Base-by-base conservation (phyloP, 148 eudicot genomes). In the Camellia granthamiana region DNA sequence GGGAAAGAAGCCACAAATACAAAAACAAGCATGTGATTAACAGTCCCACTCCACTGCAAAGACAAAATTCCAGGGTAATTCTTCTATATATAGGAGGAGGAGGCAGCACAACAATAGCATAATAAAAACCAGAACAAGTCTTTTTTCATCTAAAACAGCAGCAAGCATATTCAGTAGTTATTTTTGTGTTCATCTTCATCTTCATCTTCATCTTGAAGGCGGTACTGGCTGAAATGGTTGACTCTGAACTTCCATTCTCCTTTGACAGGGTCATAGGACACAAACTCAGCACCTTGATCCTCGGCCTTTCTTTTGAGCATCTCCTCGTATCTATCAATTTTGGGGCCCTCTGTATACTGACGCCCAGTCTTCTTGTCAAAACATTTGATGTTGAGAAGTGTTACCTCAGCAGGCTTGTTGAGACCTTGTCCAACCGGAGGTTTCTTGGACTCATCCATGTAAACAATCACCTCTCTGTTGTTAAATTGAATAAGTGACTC, bases 361-460 rank as follows among this genome's bases (percentile, higher is more conserved):
- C 76, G 78, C 54, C 94, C 94, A 8, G 91, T 91, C 84, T 88
- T 94, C 71, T 92, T 94, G 78, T 97, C 94, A n/a, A 84, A 84
- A 76, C 93, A 90, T 78, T 94, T 97, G 59, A 96, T 91, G 82
- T 97, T 92, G 21, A 97, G 90, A 71, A 97, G 98, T 18, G 97
- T 92, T 19, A 97, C 97, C 82, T 94, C 95, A 67, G 98, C 97
- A 41, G 94, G 87, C 82, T 97, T 97, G 84, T 97, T 97, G 19
- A 97, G 94, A 23, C 98, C 99, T 86, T 94, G 99, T 62, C 99
- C 98, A 60, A 94, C 91, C 2, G 99, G 95, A 60, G 98, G 99
- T 80, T 97, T 97, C 88, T 91, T 94, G 82, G 85, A 88, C 79
- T 94, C 97, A 65, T 97, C 97, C 92, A 89, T 80, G 81, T 97